A percentile compares a stretch with the other conserved stretches of the same genome.
Evolutionary conservation across 78 protist genomes (phyloP).

Genomic region (Dictyostelium brefeldianum): DNA sequence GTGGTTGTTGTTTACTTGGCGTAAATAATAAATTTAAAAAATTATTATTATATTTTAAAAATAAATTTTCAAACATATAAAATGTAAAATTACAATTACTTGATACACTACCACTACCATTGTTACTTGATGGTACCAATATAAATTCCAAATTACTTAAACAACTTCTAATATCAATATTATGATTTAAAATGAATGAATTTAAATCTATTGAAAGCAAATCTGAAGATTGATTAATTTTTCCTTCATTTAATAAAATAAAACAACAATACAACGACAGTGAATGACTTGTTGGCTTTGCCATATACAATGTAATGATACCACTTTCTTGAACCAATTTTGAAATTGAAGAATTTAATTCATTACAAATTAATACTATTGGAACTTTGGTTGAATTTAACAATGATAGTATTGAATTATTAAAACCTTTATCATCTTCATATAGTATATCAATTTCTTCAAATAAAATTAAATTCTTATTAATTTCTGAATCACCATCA

Average conservation of each 20-base stretch:
- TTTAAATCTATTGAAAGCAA: neutral
- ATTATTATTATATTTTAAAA: neutral
- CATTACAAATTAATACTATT: conserved; percentile 56
- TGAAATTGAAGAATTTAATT: conserved; percentile 12
- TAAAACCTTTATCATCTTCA: conserved; percentile 67
- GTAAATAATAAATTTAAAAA: conserved; percentile 21
- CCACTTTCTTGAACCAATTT: conserved; percentile 4
- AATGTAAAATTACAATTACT: neutral
- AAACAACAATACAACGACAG: neutral
- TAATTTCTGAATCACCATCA: neutral
- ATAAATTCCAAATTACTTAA: conserved; percentile 28
- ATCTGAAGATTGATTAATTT: neutral
- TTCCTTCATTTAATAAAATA: neutral
- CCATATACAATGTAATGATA: conserved; percentile 11
- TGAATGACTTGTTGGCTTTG: neutral
- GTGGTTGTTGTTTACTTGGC: neutral
- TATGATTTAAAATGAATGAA: neutral
- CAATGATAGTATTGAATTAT: neutral
- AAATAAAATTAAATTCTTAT: conserved; percentile 24
- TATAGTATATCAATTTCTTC: conserved; percentile 62
- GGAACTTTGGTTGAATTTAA: conserved; percentile 31
- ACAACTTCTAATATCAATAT: conserved; percentile 40
- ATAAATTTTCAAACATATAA: neutral
- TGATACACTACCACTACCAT: neutral
- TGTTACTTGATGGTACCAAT: neutral